A percentile compares a stretch with the other conserved stretches of the same genome.
Conservation (phyloP, 345 rosid species). For the Syzygium aromaticum region DNA sequence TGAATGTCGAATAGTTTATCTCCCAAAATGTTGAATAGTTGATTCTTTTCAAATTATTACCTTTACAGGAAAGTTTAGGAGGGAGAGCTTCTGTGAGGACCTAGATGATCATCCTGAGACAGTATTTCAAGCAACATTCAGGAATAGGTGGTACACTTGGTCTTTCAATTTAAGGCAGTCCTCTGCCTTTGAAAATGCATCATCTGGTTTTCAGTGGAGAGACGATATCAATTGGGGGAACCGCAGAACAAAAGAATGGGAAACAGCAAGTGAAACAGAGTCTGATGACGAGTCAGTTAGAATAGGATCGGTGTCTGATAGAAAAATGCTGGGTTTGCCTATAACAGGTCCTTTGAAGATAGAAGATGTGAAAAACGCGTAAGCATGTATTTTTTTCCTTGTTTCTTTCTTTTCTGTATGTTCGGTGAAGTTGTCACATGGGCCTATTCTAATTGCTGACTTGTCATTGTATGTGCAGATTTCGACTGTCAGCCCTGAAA, state of each 20-base stretch:
- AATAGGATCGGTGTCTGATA: conserved; percentile 53
- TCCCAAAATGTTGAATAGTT: not conserved
- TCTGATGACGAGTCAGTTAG: conserved; percentile 25
- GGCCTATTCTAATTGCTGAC: not conserved
- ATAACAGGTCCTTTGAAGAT: conserved; percentile 49
- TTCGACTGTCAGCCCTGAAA: conserved; percentile 60
- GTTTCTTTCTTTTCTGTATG: not conserved
- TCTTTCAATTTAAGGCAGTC: conserved; percentile 10
- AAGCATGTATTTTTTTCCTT: conserved; percentile 9
- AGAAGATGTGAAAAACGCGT: conserved; percentile 86
- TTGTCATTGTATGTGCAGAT: conserved; percentile 31
- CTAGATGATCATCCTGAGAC: conserved; percentile 27
- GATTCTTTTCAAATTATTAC: not conserved
- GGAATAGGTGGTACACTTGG: conserved; percentile 47
- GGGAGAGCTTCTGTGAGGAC: conserved; percentile 31
- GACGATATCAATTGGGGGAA: conserved; percentile 38
- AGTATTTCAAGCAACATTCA: conserved; percentile 30
- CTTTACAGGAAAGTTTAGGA: conserved; percentile 34
- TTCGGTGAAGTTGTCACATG: not conserved
- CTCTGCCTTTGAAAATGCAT: conserved; percentile 15
- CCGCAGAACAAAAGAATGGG: conserved; percentile 29
- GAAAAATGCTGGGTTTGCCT: conserved; percentile 61
- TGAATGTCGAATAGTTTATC: not conserved
- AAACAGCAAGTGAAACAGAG: conserved; percentile 25
- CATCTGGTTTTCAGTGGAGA: conserved; percentile 54